Evolutionary conservation across 225 moss, liverwort and hornwort species (phyloP), one percentile per base, ranked within the genome.

Genomic region (Lunularia cruciata): DNA sequence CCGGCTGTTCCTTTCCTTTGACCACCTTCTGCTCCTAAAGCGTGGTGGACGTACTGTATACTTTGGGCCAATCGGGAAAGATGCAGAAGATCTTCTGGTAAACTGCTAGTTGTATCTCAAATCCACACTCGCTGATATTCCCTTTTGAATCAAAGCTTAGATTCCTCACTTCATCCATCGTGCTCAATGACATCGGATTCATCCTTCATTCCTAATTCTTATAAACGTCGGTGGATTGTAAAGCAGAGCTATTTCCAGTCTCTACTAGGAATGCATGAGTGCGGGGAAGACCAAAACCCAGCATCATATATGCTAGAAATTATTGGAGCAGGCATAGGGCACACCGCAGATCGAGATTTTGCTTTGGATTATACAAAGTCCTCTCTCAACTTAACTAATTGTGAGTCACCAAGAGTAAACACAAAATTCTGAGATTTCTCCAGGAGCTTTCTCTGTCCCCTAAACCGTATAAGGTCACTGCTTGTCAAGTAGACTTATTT

Each of bases 291-390:
- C 80, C 89, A 92, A 45, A 95, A 95, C 65, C 95, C 92, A 63
- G 90, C 92, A 73, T 92, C 95, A 5, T 95, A 90, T 59, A 83
- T 90, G 83, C 72, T 95, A 18, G 95, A 95, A 70, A 87, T 92
- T 6, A 95, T 92, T 58, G 95, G 95, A 75, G 95, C 92, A 57
- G 92, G 92, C 14, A 95, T 92, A 47, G 95, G 92, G 14, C 92
- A 83, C 33, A 62, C 63, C 64, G 83, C 92, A 23, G 73, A 83
- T 31, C 74, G 90, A 2, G 87, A 95, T 66, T 95, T 92, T 82
- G 89, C 79, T 43, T 69, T 91, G 1, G 95, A 92, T 71, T 95
- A 95, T 70, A 75, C 76, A 23, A 80, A 78, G 23, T 92, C 89
- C 57, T 73, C 85, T 61, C 82, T 95, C 58, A 85, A 84, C 47